A percentile compares a stretch with the other conserved stretches of the same genome.
Evolutionary conservation across 306 rosid genomes (phyloP).

Genomic region (Betula pendula): DNA sequence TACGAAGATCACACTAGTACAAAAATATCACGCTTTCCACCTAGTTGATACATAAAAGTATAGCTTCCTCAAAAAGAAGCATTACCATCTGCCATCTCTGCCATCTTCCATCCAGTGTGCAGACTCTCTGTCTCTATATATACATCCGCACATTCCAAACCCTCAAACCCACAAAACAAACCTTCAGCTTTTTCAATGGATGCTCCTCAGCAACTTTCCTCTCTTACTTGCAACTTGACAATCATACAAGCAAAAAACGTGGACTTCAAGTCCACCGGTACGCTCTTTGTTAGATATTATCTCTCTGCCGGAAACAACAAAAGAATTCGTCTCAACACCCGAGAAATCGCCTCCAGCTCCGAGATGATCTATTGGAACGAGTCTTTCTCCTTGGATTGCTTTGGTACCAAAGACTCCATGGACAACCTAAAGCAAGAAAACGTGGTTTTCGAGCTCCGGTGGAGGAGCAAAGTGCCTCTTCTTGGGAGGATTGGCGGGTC

Average conservation of each 20-base stretch:
- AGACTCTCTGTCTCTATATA: too few species aligned
- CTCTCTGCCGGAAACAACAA: conserved; percentile 50
- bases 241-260: conserved; percentile 56
- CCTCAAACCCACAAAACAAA: conserved; percentile 5
- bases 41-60: neutral
- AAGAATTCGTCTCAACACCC: conserved; percentile 48
- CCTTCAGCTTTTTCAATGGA: conserved; percentile 34
- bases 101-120: too few species aligned
- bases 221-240: conserved; percentile 53
- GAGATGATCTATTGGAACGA: conserved; percentile 66
- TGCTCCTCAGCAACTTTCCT: conserved; percentile 26
- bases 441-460: conserved; percentile 68
- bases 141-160: conserved; percentile 2
- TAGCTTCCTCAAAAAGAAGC: neutral
- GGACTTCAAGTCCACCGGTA: conserved; percentile 37
- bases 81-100: neutral
- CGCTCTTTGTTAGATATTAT: conserved; percentile 54
- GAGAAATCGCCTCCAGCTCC: conserved; percentile 40
- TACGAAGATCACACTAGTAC: conserved; percentile 14
- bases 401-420: conserved; percentile 47
- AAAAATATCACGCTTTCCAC: neutral
- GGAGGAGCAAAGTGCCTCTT: conserved; percentile 39
- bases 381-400: conserved; percentile 66
- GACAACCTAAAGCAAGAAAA: conserved; percentile 49
- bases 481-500: conserved; percentile 53